Percentiles rank a stretch among this genome's conserved stretches.
These are phyloP conservation scores for Phaffia rhodozyma DNA, from an alignment of 1,284 basidiomycete species.

Conservation along the genomic window DNA sequence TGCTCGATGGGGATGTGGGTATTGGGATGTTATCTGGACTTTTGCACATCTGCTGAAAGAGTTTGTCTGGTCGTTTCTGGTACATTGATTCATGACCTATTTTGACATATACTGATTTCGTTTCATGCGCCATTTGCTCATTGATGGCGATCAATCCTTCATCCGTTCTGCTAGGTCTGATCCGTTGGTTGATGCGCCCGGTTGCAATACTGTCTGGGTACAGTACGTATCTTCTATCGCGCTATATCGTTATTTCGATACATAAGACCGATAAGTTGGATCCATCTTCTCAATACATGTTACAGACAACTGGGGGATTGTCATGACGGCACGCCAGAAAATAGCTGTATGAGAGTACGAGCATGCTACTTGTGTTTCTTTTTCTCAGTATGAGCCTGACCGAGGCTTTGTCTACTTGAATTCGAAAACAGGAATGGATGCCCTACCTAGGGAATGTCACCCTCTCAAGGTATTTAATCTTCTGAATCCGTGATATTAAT, in stretches of 20 bases:
- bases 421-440: conserved; percentile 33
- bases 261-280: not conserved
- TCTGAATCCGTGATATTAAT: not conserved
- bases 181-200: conserved; percentile 31
- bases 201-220: conserved; percentile 32
- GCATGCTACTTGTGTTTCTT: not conserved
- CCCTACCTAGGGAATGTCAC: conserved; percentile 35
- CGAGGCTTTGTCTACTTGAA: not conserved
- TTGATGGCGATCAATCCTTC: not conserved
- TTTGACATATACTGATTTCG: not conserved
- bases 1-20: conserved; percentile 15
- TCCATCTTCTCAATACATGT: not conserved
- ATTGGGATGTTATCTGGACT: conserved; percentile 33
- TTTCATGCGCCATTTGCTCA: not conserved
- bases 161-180: conserved; percentile 25
- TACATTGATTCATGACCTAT: not conserved
- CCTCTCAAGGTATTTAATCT: conserved; percentile 21
- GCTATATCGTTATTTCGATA: not conserved
- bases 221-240: conserved; percentile 27
- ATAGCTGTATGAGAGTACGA: conserved; percentile 14
- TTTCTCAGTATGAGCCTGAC: not conserved
- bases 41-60: conserved; percentile 27
- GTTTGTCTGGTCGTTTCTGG: not conserved
- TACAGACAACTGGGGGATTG: conserved; percentile 34
- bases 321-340: conserved; percentile 21